A percentile compares a stretch with the other conserved stretches of the same genome.
phyloP scores from a whole-genome alignment of 2,329 filamentous ascomycete species.

The Colletotrichum musae region DNA sequence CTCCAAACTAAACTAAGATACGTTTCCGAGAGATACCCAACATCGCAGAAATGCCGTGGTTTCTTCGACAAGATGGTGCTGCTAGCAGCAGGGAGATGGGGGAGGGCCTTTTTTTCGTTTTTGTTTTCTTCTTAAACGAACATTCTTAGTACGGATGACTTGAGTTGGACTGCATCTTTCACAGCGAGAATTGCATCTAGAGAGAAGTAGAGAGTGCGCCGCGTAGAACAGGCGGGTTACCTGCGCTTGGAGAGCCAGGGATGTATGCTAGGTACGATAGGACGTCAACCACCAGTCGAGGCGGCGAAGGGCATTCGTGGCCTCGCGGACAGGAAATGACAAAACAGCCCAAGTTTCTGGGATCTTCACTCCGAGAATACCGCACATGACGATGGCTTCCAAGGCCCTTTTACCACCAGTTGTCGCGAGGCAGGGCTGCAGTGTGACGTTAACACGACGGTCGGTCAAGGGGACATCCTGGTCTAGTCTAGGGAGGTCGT shows the following conservation, averaged over 20 bases:
- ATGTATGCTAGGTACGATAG: conserved; percentile 23
- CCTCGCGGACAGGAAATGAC: conserved; percentile 24
- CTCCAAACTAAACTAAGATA: conserved; percentile 45
- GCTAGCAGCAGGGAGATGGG: too few relatives aligned
- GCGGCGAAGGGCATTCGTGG: conserved; percentile 4
- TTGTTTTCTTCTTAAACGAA: too few relatives aligned
- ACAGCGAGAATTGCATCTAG: conserved; percentile 41
- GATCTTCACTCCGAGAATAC: conserved; percentile 26
- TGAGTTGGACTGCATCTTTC: conserved; percentile 32
- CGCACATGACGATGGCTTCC: conserved; percentile 29
- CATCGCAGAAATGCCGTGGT: conserved; percentile 7
- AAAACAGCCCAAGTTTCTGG: conserved; percentile 24
- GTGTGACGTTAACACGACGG: conserved; percentile 33
- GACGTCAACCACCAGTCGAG: background rate
- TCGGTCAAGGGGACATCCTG: conserved; percentile 18
- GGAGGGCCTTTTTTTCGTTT: too few relatives aligned
- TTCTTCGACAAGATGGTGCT: conserved; percentile 24
- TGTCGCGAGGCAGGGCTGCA: conserved; percentile 35
- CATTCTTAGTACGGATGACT: conserved; percentile 18
- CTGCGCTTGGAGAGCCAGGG: background rate
- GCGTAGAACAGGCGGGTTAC: conserved; percentile 10
- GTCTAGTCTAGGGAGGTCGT: conserved; percentile 12
- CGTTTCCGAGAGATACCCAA: conserved; percentile 12
- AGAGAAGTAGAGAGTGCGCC: conserved; percentile 6
- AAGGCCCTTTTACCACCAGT: conserved; percentile 12